Conservation (phyloP, 495 filamentous ascomycete genomes). For the Talaromyces trachyspermus region DNA sequence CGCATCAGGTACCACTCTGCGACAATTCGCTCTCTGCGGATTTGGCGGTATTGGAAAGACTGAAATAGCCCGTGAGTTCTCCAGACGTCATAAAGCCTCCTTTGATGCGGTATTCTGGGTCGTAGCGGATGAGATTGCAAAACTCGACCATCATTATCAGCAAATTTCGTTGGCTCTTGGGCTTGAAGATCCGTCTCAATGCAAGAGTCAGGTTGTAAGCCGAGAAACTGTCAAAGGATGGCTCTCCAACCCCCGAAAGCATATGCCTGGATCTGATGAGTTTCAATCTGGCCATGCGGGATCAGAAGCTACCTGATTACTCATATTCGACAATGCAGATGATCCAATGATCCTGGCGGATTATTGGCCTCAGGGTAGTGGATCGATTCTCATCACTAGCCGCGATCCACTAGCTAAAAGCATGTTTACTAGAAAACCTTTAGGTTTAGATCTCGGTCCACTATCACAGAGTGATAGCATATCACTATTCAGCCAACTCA, state of each 20-base stretch:
- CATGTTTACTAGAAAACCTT: conserved; percentile 9
- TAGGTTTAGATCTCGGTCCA: conserved; percentile 11
- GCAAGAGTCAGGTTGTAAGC: conserved; percentile 20
- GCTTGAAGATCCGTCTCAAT: conserved; percentile 22
- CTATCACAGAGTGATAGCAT: conserved; percentile 13
- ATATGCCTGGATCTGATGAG: conserved; percentile 10
- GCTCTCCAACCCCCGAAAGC: conserved; percentile 22
- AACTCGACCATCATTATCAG: conserved; percentile 23
- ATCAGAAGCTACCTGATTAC: conserved; percentile 24
- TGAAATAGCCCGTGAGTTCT: conserved; percentile 28
- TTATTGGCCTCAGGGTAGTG: conserved; percentile 26
- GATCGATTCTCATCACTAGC: conserved; percentile 32
- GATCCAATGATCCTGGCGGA: conserved; percentile 21
- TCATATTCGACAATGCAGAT: conserved; percentile 36
- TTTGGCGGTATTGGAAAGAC: conserved; percentile 38
- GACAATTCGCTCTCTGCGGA: conserved; percentile 26
- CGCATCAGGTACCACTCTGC: conserved; percentile 7
- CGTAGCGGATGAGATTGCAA: conserved; percentile 23
- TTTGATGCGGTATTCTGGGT: conserved; percentile 40
- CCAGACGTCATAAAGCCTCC: conserved; percentile 12
- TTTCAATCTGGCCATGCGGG: conserved; percentile 1
- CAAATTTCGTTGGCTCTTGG: conserved; percentile 24
- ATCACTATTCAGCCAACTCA: conserved; percentile 15
- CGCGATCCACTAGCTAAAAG: conserved; percentile 19
- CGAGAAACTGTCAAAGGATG: conserved; percentile 27